Conservation (phyloP, 768 basidiomycete species). For the Podaxis sp. region DNA sequence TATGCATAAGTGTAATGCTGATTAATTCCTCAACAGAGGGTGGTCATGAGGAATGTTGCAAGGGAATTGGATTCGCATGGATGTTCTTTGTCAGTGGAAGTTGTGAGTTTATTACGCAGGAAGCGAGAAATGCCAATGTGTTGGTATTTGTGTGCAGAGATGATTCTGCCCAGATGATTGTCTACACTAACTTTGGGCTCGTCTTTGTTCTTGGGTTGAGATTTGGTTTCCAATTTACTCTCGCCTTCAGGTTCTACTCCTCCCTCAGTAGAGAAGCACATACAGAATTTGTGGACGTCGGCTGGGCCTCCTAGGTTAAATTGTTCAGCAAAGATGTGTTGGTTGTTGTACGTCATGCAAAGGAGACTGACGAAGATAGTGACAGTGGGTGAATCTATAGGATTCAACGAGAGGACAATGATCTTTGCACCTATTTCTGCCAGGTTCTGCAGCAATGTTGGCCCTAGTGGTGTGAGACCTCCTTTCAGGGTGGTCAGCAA, state of each 20-base stretch:
- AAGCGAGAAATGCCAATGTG: conserved; percentile 49
- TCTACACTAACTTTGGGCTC: conserved; percentile 27
- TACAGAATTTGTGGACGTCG: conserved; percentile 71
- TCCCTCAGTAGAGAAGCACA: conserved; percentile 52
- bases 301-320: conserved; percentile 68
- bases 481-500: conserved; percentile 43
- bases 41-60: conserved; percentile 5
- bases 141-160: conserved; percentile 77
- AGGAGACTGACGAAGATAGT: conserved; percentile 63
- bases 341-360: conserved; percentile 67
- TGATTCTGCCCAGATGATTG: conserved; percentile 69
- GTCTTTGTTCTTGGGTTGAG: neutral
- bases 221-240: neutral
- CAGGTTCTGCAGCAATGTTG: conserved; percentile 63
- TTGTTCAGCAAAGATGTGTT: conserved; percentile 76
- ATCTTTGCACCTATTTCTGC: conserved; percentile 78
- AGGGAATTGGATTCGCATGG: conserved; percentile 44
- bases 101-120: conserved; percentile 15
- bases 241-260: neutral
- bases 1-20: too few relatives aligned
- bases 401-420: conserved; percentile 66
- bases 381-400: conserved; percentile 51
- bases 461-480: conserved; percentile 69
- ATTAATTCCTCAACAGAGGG: too few relatives aligned
- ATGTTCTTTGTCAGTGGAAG: conserved; percentile 26